Evolutionary conservation across 768 basidiomycete species (phyloP), one percentile per base, ranked within the genome.

Genomic region (Leccinum ochraceum): DNA sequence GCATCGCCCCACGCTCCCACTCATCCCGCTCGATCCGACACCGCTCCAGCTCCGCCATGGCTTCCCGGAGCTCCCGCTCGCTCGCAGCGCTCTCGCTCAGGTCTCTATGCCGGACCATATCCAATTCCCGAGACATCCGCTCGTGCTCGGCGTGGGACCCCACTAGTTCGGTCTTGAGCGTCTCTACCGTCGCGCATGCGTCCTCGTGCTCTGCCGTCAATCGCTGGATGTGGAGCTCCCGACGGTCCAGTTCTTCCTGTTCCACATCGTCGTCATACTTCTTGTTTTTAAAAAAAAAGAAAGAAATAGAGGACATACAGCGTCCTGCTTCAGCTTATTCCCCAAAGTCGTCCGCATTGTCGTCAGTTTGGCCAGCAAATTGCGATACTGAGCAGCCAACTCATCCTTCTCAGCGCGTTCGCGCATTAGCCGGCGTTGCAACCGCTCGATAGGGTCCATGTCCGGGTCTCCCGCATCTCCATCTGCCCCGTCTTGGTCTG

Each of bases 191-290:
- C 32, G 74, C 69, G 8, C 77, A 71, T 16, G 95, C 79, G 68
- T 92, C 88, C 6, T 92, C 88, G 69, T 89, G 92, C 69, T 94
- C 87, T 3, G 82, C 84, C 2, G 84, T 87, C 28, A 99, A 77
- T 61, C 88, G 85, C 60, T 90, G 90, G 36, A 97, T 83, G 37
- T 88, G 81, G 66, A 91, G 88, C 71, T 95, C 95, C 63, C 93
- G 83, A 63, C 94, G 83, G 80, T 98, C 97, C 48, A 99, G 88
- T 82, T 98, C 97, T 86, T 98, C 97, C 96, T 99, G 79, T 36
- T 58, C 66, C 69, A 66, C 6, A 20, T 26, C 20, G 48, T 24
- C 8, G 37, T 36, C 7, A 36, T 4, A 16, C 22, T n/a, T 28
- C 1, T 10, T 26, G 28, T 24, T 36, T 36, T 14, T 3, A 0